Conservation (phyloP, 2,329 filamentous ascomycete genomes). For the Rhynchosporium agropyri region DNA sequence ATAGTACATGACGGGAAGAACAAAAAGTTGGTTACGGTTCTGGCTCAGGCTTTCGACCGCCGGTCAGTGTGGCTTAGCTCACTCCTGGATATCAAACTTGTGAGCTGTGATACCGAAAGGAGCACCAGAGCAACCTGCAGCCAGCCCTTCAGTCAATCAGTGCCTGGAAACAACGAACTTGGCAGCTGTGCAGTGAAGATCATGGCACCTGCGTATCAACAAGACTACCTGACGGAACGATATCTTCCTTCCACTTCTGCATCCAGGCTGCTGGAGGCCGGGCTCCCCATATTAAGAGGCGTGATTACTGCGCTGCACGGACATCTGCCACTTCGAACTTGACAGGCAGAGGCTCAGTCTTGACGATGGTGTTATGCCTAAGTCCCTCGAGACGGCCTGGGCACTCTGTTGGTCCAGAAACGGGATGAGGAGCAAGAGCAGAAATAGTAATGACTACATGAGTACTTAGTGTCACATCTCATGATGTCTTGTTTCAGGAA, state of each 20-base stretch:
- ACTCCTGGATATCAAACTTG: background rate
- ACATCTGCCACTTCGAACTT: background rate
- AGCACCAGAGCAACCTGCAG: constrained; percentile 3
- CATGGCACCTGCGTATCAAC: constrained; percentile 9
- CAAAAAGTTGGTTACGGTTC: background rate
- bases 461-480: constrained; percentile 8
- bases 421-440: background rate
- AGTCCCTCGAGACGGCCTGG: background rate
- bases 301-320: constrained; percentile 4
- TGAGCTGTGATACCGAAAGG: background rate
- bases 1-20: background rate
- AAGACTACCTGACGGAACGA: background rate
- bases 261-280: constrained; percentile 11
- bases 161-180: constrained; percentile 3
- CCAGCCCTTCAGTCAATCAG: background rate
- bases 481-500: background rate
- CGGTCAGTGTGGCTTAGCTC: constrained; percentile 2
- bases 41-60: background rate
- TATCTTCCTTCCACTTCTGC: constrained; percentile 1
- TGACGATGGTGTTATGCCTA: background rate
- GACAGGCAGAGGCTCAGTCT: background rate
- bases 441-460: constrained; percentile 4
- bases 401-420: background rate
- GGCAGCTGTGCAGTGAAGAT: constrained; percentile 12
- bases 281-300: constrained; percentile 15